Percentiles rank a stretch among this genome's conserved stretches.
Evolutionary conservation across 345 rosid genomes (phyloP).

Genomic region (Rhizophora mangle): DNA sequence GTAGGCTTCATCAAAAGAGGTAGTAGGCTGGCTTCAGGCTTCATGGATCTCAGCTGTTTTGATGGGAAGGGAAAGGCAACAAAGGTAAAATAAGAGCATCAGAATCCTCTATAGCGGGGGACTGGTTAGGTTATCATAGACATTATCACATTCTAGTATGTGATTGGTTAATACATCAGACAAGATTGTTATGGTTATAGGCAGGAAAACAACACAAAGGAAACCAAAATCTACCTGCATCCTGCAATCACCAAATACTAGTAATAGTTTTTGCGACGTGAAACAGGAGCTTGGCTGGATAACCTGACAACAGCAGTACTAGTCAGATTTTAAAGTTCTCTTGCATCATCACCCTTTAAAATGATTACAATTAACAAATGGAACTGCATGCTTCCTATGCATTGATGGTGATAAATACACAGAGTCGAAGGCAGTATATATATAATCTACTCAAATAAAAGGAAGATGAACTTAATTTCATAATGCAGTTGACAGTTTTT

Average conservation of each 20-base stretch:
- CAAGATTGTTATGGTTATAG: conserved; percentile 26
- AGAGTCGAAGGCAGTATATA: not conserved
- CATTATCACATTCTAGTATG: conserved; percentile 33
- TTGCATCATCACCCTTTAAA: not conserved
- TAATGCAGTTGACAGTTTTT: too few relatives aligned
- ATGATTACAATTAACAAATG: not conserved
- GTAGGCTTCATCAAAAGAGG: conserved; percentile 72
- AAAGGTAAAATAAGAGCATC: conserved; percentile 65
- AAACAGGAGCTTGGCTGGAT: conserved; percentile 70
- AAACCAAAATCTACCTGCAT: conserved; percentile 44
- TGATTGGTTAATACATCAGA: conserved; percentile 27
- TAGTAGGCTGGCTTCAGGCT: conserved; percentile 92
- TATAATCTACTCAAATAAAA: too few relatives aligned
- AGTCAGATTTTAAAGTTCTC: conserved; percentile 32
- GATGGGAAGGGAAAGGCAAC: conserved; percentile 73
- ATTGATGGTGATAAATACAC: conserved; percentile 1
- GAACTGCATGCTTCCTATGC: not conserved
- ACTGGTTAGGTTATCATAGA: conserved; percentile 50
- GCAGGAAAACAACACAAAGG: conserved; percentile 17
- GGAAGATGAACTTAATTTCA: too few relatives aligned
- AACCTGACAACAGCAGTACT: conserved; percentile 66
- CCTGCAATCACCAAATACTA: conserved; percentile 44
- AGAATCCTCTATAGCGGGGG: conserved; percentile 62
- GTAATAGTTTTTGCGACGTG: conserved; percentile 85
- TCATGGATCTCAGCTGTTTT: conserved; percentile 87